Conservation (phyloP, 306 rosid genomes). For the Trifolium fragiferum region DNA sequence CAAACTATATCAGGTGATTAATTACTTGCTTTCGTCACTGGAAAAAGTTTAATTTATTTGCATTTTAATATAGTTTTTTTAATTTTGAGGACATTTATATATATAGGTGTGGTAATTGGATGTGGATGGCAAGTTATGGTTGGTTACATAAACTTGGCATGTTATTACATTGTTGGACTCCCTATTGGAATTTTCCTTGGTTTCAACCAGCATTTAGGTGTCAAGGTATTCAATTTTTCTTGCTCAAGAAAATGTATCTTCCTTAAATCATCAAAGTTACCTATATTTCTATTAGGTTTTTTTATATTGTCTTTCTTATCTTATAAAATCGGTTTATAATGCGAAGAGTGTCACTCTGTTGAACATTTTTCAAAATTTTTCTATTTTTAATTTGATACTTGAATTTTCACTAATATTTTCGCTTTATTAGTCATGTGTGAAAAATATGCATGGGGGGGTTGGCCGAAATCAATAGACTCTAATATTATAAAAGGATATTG, state of each 20-base stretch:
- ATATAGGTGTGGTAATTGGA: slow-evolving; percentile 59
- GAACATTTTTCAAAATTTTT: too few relatives aligned
- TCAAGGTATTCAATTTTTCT: slow-evolving; percentile 48
- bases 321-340: too few relatives aligned
- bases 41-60: neutral
- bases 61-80: neutral
- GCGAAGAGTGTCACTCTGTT: too few relatives aligned
- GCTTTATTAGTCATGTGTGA: too few relatives aligned
- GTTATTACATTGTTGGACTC: slow-evolving; percentile 63
- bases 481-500: too few relatives aligned
- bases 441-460: too few relatives aligned
- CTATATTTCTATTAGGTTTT: too few relatives aligned
- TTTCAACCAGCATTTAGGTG: slow-evolving; percentile 46
- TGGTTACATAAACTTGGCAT: slow-evolving; percentile 58
- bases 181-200: slow-evolving; percentile 55
- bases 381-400: too few relatives aligned
- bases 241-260: neutral
- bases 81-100: too few relatives aligned
- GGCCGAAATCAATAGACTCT: too few relatives aligned
- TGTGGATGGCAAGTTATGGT: slow-evolving; percentile 72
- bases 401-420: too few relatives aligned
- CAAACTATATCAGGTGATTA: slow-evolving; percentile 53
- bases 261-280: neutral
- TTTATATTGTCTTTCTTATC: too few relatives aligned
- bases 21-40: neutral